phyloP scores from a whole-genome alignment of 1,284 basidiomycete genomes.

The Puccinia novopanici region DNA sequence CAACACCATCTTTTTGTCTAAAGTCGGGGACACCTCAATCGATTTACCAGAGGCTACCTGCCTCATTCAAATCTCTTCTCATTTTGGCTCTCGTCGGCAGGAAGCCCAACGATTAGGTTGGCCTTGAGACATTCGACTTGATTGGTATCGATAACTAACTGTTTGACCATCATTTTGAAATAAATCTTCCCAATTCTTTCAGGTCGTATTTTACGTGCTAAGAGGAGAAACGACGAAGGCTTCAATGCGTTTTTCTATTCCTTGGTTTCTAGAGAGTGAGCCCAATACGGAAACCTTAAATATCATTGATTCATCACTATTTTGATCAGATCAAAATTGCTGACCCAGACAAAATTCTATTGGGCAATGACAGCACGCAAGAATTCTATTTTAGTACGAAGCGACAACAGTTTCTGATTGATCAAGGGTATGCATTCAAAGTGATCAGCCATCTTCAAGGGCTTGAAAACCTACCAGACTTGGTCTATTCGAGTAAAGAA shows the following conservation, averaged over 20 bases:
- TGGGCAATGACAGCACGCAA: constrained; percentile 66
- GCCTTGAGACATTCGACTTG: constrained; percentile 53
- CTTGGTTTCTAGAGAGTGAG: constrained; percentile 84
- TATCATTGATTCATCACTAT: background rate
- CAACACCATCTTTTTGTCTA: constrained; percentile 98
- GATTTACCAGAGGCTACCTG: constrained; percentile 98
- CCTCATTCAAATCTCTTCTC: constrained; percentile 98
- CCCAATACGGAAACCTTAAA: background rate
- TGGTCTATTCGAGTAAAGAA: constrained; percentile 86
- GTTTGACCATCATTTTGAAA: constrained; percentile 23
- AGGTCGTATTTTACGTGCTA: constrained; percentile 94
- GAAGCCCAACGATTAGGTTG: constrained; percentile 91
- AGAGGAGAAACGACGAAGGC: constrained; percentile 96
- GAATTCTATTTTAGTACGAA: constrained; percentile 99
- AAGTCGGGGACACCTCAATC: constrained; percentile 98
- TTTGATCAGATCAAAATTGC: background rate
- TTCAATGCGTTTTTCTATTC: constrained; percentile 99
- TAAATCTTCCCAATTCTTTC: constrained; percentile 14
- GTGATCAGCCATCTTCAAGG: constrained; percentile 98
- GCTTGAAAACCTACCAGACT: constrained; percentile 77
- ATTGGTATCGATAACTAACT: background rate
- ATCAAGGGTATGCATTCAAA: constrained; percentile 97
- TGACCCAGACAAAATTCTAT: background rate
- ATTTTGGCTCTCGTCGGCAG: constrained; percentile 96
- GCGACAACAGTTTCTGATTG: constrained; percentile 96